These are phyloP conservation scores for Pelargonium australe DNA, from an alignment of 441 rosid species.

Conservation along the genomic window DNA sequence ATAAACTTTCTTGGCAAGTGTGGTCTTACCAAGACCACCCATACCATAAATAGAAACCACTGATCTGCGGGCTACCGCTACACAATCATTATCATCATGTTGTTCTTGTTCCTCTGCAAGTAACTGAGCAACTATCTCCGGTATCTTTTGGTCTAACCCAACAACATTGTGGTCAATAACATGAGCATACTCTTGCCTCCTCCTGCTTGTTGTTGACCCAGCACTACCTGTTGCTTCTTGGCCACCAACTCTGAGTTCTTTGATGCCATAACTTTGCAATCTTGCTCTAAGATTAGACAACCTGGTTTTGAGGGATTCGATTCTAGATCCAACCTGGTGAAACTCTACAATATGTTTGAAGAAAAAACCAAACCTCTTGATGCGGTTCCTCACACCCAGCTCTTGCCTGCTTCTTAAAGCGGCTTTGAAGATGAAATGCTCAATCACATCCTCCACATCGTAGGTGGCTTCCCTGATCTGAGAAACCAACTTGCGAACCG, in stretches of 20 bases:
- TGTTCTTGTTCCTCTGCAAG: constrained; percentile 14
- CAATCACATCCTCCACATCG: constrained; percentile 32
- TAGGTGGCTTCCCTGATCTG: constrained; percentile 29
- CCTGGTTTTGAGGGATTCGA: constrained; percentile 18
- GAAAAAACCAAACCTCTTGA: constrained; percentile 10
- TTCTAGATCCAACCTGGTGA: constrained; percentile 10
- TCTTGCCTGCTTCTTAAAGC: constrained; percentile 15
- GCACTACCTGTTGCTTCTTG: constrained; percentile 7
- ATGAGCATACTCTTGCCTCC: constrained; percentile 14
- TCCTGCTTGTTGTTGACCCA: constrained; percentile 3
- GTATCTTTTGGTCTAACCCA: constrained; percentile 27
- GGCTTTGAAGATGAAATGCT: constrained; percentile 20
- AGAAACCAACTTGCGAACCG: constrained; percentile 25
- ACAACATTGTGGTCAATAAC: constrained; percentile 24
- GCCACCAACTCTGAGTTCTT: background rate
- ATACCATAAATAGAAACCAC: constrained; percentile 30
- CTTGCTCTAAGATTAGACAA: constrained; percentile 16
- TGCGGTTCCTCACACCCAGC: constrained; percentile 8
- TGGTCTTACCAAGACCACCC: constrained; percentile 39
- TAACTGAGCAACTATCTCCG: constrained; percentile 23
- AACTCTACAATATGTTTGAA: constrained; percentile 7
- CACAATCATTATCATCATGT: no score
- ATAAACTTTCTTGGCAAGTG: constrained; percentile 32
- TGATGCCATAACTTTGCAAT: constrained; percentile 19
- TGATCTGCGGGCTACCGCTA: background rate